These are phyloP conservation scores for Wilhelminamyces savonicus DNA, from an alignment of 805 yeast genomes.

Conservation along the genomic window DNA sequence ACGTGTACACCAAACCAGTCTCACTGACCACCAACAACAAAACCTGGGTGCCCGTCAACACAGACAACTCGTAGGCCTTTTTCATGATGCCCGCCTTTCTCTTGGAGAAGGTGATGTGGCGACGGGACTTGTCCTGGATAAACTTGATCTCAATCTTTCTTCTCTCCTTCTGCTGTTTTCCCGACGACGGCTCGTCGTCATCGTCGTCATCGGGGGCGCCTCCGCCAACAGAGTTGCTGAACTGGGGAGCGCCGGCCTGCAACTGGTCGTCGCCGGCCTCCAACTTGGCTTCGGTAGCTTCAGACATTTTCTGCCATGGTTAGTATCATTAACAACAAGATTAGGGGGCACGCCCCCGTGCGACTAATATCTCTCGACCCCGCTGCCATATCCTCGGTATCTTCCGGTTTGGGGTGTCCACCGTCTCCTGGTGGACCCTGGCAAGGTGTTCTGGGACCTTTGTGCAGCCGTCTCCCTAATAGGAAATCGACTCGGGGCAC, in stretches of 20 bases:
- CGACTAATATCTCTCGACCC: too few species aligned
- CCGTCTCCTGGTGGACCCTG: too few species aligned
- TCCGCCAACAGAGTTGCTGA: constrained; percentile 16
- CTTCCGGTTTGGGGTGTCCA: too few species aligned
- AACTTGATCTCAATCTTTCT: constrained; percentile 95
- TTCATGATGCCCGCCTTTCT: constrained; percentile 99
- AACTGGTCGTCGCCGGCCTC: constrained; percentile 22
- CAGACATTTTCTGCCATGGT: constrained; percentile 34
- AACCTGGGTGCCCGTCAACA: constrained; percentile 96
- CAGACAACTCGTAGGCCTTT: constrained; percentile 97
- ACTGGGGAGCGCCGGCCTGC: constrained; percentile 13
- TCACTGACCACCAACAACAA: constrained; percentile 90
- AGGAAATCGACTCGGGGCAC: background rate
- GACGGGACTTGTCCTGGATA: constrained; percentile 94
- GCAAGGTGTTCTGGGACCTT: too few species aligned
- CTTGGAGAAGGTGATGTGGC: constrained; percentile 96
- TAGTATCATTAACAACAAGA: background rate
- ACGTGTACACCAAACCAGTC: constrained; percentile 97
- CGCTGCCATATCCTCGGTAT: too few species aligned
- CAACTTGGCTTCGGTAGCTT: constrained; percentile 34
- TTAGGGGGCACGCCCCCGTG: too few species aligned
- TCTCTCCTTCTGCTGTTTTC: constrained; percentile 49
- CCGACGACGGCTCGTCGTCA: constrained; percentile 42
- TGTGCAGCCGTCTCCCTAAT: constrained; percentile 21
- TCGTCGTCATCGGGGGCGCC: constrained; percentile 44